Percentiles rank a stretch among this genome's conserved stretches.
These are phyloP conservation scores for Holtermannia corniformis DNA, from an alignment of 768 basidiomycete species.

Conservation along the genomic window DNA sequence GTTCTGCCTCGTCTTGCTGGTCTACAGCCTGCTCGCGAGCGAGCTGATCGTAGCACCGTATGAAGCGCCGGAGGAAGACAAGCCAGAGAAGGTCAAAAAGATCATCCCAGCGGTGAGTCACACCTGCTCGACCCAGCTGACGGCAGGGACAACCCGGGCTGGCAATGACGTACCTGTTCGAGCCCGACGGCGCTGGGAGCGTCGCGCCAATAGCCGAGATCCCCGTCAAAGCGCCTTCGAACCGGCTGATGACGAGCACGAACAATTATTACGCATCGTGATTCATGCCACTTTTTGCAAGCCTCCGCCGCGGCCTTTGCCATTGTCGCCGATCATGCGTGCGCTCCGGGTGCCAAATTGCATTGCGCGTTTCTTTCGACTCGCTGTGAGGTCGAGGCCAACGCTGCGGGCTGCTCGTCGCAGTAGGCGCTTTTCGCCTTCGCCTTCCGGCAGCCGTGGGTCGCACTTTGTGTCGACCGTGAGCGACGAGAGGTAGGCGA, in stretches of 20 bases:
- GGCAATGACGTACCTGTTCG: conserved; percentile 34
- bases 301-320: conserved; percentile 11
- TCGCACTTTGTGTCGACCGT: conserved; percentile 79
- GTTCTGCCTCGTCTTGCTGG: conserved; percentile 16
- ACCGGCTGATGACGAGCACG: conserved; percentile 22
- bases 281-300: background rate
- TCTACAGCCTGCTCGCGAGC: conserved; percentile 26
- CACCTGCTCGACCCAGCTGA: background rate
- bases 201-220: conserved; percentile 15
- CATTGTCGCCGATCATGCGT: conserved; percentile 27
- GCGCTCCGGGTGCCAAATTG: conserved; percentile 63
- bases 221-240: conserved; percentile 25
- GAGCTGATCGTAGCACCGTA: conserved; percentile 19
- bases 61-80: conserved; percentile 13
- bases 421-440: conserved; percentile 83
- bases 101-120: conserved; percentile 24
- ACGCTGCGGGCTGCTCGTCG: conserved; percentile 59
- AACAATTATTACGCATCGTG: conserved; percentile 30
- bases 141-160: conserved; percentile 29
- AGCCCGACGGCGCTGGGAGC: conserved; percentile 11
- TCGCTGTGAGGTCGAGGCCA: conserved; percentile 66
- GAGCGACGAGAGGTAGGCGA: conserved; percentile 64
- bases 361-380: conserved; percentile 84
- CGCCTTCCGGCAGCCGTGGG: conserved; percentile 58
- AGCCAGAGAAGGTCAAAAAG: conserved; percentile 12